Evolutionary conservation across 768 basidiomycete species (phyloP).

Genomic region (Termitomyces sp.): DNA sequence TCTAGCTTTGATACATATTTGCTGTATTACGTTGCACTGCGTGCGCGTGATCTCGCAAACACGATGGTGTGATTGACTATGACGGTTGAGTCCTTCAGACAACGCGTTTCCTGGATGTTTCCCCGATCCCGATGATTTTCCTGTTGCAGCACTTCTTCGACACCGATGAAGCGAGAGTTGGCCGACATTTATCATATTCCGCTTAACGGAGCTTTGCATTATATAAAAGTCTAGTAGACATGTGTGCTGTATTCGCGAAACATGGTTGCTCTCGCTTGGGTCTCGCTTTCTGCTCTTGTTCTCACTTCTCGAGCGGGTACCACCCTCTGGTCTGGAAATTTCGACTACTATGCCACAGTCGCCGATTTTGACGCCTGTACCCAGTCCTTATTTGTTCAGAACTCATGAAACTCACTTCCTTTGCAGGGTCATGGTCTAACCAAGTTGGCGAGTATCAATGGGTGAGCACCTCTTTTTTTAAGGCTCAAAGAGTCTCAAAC

Average conservation of each 20-base stretch:
- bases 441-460: conserved; percentile 55
- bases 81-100: conserved; percentile 5
- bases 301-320: conserved; percentile 40
- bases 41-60: conserved; percentile 15
- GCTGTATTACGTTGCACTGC: conserved; percentile 12
- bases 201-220: not conserved
- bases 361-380: conserved; percentile 51
- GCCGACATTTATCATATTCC: conserved; percentile 25
- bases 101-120: conserved; percentile 16
- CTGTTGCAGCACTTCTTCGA: conserved; percentile 19
- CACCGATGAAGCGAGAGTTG: conserved; percentile 21
- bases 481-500: not conserved
- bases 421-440: conserved; percentile 49
- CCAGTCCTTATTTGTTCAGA: conserved; percentile 8
- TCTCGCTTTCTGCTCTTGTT: conserved; percentile 26
- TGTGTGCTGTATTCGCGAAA: not conserved
- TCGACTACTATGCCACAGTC: conserved; percentile 39
- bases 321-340: conserved; percentile 49
- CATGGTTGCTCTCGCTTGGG: conserved; percentile 25
- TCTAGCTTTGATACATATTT: conserved; percentile 15
- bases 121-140: conserved; percentile 32
- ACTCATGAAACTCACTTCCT: not conserved
- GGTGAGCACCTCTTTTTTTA: conserved; percentile 22
- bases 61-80: conserved; percentile 12
- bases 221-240: conserved; percentile 15